Conservation (phyloP, 192 early-diverging fungal genomes). For the Rhizoclosmatium sp. region DNA sequence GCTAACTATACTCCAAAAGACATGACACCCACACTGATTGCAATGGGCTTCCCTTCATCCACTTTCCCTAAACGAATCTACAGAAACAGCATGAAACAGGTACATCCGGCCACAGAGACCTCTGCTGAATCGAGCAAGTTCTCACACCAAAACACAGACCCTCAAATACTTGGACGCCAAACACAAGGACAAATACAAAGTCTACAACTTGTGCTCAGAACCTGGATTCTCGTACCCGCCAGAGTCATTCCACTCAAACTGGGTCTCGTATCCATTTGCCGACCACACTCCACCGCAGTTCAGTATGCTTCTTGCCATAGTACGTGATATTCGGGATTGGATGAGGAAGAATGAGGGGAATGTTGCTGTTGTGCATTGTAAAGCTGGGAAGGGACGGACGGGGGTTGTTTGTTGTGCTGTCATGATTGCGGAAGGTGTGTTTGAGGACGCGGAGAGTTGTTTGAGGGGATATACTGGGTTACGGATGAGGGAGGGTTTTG, state of each 20-base stretch:
- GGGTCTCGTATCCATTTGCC: constrained; percentile 58
- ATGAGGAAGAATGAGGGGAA: constrained; percentile 43
- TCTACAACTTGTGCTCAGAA: constrained; percentile 71
- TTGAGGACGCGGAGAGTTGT: constrained; percentile 44
- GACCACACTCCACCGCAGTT: constrained; percentile 67
- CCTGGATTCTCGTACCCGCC: constrained; percentile 51
- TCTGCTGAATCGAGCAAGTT: not conserved
- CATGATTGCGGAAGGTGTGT: constrained; percentile 50
- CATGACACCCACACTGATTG: constrained; percentile 61
- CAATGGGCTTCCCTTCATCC: constrained; percentile 66
- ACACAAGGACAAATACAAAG: constrained; percentile 62
- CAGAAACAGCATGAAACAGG: constrained; percentile 61
- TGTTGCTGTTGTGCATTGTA: constrained; percentile 67
- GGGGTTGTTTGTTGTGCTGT: constrained; percentile 63
- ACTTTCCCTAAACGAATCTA: constrained; percentile 59
- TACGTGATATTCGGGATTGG: constrained; percentile 60
- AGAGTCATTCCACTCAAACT: constrained; percentile 52
- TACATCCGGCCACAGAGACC: constrained; percentile 1
- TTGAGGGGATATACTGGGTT: constrained; percentile 56
- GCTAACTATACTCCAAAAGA: constrained; percentile 37
- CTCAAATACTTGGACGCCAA: constrained; percentile 60
- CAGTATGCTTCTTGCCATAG: constrained; percentile 53
- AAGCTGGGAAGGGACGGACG: constrained; percentile 73
- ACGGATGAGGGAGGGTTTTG: constrained; percentile 55
- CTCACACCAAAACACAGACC: not conserved